A percentile compares a stretch with the other conserved stretches of the same genome.
Evolutionary conservation across 108 stramenopile species (phyloP).

Genomic region (Fragilaria crotonensis): DNA sequence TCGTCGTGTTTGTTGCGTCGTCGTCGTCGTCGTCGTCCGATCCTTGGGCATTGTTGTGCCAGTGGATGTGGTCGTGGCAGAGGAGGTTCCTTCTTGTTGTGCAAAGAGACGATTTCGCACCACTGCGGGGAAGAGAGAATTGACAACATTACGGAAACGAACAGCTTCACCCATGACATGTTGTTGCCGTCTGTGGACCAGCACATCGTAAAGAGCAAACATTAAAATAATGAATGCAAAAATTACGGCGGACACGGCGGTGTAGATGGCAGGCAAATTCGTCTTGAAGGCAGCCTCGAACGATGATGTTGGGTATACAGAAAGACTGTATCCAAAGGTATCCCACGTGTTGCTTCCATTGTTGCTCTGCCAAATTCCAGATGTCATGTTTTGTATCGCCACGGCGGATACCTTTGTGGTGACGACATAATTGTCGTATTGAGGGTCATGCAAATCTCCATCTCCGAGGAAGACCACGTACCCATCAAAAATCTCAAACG

Average conservation of each 20-base stretch:
- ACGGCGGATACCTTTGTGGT: background rate
- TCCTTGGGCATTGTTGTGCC: background rate
- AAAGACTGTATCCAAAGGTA: conserved; percentile 8
- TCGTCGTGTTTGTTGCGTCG: background rate
- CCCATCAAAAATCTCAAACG: conserved; percentile 28
- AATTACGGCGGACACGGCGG: conserved; percentile 4
- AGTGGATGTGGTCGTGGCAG: background rate
- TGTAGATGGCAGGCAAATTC: conserved; percentile 5
- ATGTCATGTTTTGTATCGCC: background rate
- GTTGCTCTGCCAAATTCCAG: background rate
- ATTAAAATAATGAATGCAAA: conserved; percentile 10
- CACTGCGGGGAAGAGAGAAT: conserved; percentile 13
- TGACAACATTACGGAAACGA: conserved; percentile 6
- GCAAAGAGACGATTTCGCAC: conserved; percentile 23
- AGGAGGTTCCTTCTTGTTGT: background rate
- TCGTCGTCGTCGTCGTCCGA: background rate
- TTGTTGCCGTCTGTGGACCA: conserved; percentile 14
- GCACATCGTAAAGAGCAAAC: conserved; percentile 40
- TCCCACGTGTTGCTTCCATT: background rate
- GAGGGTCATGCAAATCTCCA: conserved; percentile 15
- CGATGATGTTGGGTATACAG: conserved; percentile 39
- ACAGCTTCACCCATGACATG: conserved; percentile 6
- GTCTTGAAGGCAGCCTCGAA: conserved; percentile 5
- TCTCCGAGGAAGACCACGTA: conserved; percentile 4
- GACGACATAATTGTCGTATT: conserved; percentile 4